A percentile compares a stretch with the other conserved stretches of the same genome.
Conservation (phyloP, 2,329 filamentous ascomycete genomes). For the Pseudocercospora macadamiae region DNA sequence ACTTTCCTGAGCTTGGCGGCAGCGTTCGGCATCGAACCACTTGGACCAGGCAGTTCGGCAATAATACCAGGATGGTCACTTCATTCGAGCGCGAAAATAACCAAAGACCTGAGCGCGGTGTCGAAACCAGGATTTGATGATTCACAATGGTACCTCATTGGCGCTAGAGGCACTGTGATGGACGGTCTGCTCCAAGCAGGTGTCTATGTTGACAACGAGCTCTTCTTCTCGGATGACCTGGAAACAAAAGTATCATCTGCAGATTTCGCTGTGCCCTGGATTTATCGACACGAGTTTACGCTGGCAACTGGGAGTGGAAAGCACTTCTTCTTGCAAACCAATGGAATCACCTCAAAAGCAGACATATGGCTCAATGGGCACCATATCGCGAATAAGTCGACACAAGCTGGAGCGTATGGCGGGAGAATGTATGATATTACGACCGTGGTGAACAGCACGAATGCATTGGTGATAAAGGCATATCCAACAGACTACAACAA, state of each 20-base stretch:
- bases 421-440: slow-evolving; percentile 18
- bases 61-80: slow-evolving; percentile 14
- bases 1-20: not conserved
- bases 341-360: slow-evolving; percentile 19
- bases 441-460: not conserved
- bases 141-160: slow-evolving; percentile 15
- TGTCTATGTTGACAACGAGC: slow-evolving; percentile 11
- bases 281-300: slow-evolving; percentile 13
- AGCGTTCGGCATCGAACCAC: not conserved
- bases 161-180: slow-evolving; percentile 13
- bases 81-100: slow-evolving; percentile 13
- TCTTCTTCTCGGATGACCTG: slow-evolving; percentile 16
- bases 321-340: slow-evolving; percentile 14
- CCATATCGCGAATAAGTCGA: slow-evolving; percentile 1
- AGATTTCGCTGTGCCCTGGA: slow-evolving; percentile 10
- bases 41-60: slow-evolving; percentile 1
- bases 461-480: slow-evolving; percentile 10
- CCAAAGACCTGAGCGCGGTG: not conserved
- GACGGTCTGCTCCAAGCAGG: slow-evolving; percentile 14
- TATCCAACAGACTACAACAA: slow-evolving; percentile 11
- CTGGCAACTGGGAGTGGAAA: slow-evolving; percentile 7
- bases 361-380: slow-evolving; percentile 18
- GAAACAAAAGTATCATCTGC: slow-evolving; percentile 8
- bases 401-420: slow-evolving; percentile 16
- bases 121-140: slow-evolving; percentile 10